Conservation (phyloP, 1,284 basidiomycete genomes). For the Phlebopus sp. region DNA sequence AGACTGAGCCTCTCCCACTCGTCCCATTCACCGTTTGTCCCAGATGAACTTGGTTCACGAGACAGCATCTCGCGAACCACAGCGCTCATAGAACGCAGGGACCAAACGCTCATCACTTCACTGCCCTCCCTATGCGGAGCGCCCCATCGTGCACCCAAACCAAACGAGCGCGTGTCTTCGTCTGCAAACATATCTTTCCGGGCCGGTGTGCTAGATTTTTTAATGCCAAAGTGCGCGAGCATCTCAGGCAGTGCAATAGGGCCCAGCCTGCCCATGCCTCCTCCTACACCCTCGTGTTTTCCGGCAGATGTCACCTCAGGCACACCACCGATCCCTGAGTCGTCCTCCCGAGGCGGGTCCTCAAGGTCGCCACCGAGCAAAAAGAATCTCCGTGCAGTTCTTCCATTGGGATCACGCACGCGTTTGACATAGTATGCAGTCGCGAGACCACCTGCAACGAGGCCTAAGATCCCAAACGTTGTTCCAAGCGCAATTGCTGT, state of each 20-base stretch:
- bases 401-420: constrained; percentile 10
- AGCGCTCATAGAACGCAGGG: constrained; percentile 52
- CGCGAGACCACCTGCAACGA: constrained; percentile 42
- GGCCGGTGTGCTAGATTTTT: constrained; percentile 18
- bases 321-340: constrained; percentile 4
- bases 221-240: constrained; percentile 23
- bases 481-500: constrained; percentile 57
- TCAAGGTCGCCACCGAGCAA: constrained; percentile 21
- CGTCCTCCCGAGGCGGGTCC: constrained; percentile 15
- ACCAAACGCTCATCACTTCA: constrained; percentile 44
- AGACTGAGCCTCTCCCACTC: constrained; percentile 46
- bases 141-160: constrained; percentile 29
- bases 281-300: constrained; percentile 3
- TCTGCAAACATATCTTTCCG: constrained; percentile 74
- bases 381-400: constrained; percentile 14
- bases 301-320: constrained; percentile 6
- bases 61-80: constrained; percentile 33
- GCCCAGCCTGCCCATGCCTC: not conserved
- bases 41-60: constrained; percentile 33
- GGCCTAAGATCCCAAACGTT: constrained; percentile 51
- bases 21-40: constrained; percentile 30
- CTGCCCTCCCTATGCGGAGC: constrained; percentile 34
- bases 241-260: constrained; percentile 14
- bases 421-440: constrained; percentile 42
- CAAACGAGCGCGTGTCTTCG: constrained; percentile 62